Evolutionary conservation across 192 early-diverging fungal genomes (phyloP).

Genomic region (Rhizoclosmatium sp.): DNA sequence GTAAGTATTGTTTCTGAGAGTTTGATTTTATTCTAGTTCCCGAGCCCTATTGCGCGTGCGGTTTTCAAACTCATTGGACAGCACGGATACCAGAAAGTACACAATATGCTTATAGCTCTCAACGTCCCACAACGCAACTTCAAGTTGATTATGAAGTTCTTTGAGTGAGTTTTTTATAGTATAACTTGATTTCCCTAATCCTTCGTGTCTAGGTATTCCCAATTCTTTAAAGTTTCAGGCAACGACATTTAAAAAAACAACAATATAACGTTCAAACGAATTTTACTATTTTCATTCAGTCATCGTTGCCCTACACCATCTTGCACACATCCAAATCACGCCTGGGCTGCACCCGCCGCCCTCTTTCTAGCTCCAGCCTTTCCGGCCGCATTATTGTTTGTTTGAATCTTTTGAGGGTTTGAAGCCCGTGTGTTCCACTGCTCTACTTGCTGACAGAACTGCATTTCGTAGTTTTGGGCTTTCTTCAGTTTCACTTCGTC

Average conservation of each 20-base stretch:
- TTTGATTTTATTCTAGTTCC: constrained; percentile 66
- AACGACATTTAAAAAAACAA: neutral
- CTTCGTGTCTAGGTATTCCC: neutral
- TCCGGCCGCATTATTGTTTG: neutral
- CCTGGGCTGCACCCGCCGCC: neutral
- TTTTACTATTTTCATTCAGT: neutral
- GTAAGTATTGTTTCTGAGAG: neutral
- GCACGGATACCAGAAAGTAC: constrained; percentile 93
- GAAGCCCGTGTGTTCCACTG: constrained; percentile 41
- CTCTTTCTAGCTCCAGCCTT: neutral
- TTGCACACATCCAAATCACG: neutral
- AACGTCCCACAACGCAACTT: constrained; percentile 82
- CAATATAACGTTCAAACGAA: neutral
- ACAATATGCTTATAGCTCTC: constrained; percentile 88
- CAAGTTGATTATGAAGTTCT: constrained; percentile 66
- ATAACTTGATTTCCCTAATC: neutral
- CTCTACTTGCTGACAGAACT: constrained; percentile 77
- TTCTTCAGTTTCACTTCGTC: constrained; percentile 70
- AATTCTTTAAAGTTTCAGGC: constrained; percentile 2
- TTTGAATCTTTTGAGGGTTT: neutral
- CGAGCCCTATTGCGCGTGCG: constrained; percentile 82
- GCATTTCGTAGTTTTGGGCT: constrained; percentile 69
- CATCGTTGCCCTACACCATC: neutral
- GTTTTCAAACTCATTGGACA: constrained; percentile 85
- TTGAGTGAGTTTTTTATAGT: constrained; percentile 47